Conservation (phyloP, 1,284 basidiomycete species). For the Irpex sp. region DNA sequence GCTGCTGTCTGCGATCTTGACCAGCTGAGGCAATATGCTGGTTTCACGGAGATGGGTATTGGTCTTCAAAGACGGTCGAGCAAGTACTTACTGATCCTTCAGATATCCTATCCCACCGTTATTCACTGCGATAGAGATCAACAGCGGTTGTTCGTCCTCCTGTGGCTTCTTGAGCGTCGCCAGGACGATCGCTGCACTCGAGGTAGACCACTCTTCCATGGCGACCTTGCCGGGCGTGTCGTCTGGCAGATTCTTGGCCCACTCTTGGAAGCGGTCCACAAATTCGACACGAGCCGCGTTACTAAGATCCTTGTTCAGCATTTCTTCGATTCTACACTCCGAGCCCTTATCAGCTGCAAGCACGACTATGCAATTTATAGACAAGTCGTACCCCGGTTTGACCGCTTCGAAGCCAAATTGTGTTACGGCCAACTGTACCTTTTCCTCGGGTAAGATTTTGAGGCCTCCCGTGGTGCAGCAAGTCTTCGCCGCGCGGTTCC, state of each 20-base stretch:
- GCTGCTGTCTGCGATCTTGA: not conserved
- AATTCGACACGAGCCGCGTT: too few species aligned
- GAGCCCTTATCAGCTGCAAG: not conserved
- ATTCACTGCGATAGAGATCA: not conserved
- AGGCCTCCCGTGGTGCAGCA: not conserved
- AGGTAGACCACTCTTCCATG: not conserved
- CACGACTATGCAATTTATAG: not conserved
- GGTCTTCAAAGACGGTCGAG: too few species aligned
- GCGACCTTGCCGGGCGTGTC: too few species aligned
- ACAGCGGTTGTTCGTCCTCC: not conserved
- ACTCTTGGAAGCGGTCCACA: too few species aligned
- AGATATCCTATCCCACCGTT: not conserved
- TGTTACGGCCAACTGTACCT: not conserved
- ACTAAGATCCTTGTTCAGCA: not conserved
- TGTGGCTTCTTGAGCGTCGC: not conserved
- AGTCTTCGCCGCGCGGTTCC: not conserved
- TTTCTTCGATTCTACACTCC: not conserved
- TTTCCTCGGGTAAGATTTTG: not conserved
- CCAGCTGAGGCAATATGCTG: not conserved
- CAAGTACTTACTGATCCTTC: not conserved
- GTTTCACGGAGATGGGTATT: not conserved
- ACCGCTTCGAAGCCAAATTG: slow-evolving; percentile 2
- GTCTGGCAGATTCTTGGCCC: too few species aligned
- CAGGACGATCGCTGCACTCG: not conserved
- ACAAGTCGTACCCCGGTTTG: not conserved